Evolutionary conservation across 495 filamentous ascomycete species (phyloP), one percentile per base, ranked within the genome.

Genomic region (Talaromyces borbonicus): DNA sequence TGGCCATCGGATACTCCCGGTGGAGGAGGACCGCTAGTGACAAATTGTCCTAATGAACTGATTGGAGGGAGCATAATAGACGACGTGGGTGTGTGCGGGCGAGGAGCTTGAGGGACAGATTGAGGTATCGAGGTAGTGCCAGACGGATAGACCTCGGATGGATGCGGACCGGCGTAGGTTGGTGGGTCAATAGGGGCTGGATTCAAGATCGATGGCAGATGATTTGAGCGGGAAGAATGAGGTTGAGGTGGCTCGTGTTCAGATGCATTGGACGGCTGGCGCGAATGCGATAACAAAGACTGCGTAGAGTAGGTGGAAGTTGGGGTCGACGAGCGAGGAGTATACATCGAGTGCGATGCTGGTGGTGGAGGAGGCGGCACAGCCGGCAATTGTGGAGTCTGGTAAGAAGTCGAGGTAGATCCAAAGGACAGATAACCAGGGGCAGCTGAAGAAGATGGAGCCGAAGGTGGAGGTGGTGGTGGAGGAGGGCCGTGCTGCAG

Each of bases 321-420:
- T 15, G 38, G 38, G n/a, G 38, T 41, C 11, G 38, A 41, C 14
- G 38, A n/a, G 8, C 38, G 11, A 25, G 38, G 19, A 26, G 38
- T 26, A 18, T 41, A 41, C 12, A 26, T 12, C 16, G 35, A 38
- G n/a, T 58, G 60, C 15, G 68, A 57, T 6, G n/a, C n/a, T n/a
- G 67, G 52, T n/a, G 66, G 67, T 18, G 68, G 56, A 2, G 69
- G 68, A 9, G 68, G 68, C 20, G 71, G 66, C 41, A 65, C 69
- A 24, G 68, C 63, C 23, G 69, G 67, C 48, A 66, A 57, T 43
- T 75, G 74, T 29, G 67, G 66, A 41, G 64, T 62, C 23, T 57
- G 59, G 44, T 72, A 74, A 24, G 66, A 65, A 9, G 59, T 45
- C 32, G 61, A 62, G 2, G 66, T 60, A 22, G 66, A 60, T 24